Percentiles rank a stretch among this genome's conserved stretches.
phyloP scores from a whole-genome alignment of 768 basidiomycete species.

The Pulveroboletus sp. region DNA sequence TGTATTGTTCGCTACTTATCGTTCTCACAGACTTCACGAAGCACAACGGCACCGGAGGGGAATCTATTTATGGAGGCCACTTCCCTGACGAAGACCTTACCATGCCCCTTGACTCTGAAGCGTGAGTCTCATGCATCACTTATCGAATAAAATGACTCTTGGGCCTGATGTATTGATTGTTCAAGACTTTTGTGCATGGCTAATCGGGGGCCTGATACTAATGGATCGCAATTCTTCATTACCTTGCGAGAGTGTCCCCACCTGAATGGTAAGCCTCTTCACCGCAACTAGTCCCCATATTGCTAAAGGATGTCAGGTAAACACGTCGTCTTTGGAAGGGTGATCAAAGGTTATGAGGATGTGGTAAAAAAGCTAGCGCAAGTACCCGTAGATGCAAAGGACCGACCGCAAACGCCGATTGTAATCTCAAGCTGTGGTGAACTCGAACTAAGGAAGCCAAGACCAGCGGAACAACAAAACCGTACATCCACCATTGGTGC shows the following conservation, averaged over 20 bases:
- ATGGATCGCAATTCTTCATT: conserved; percentile 84
- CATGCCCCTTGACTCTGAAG: conserved; percentile 59
- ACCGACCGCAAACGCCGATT: conserved; percentile 65
- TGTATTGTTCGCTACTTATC: not conserved
- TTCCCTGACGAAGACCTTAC: conserved; percentile 77
- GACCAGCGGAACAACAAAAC: conserved; percentile 6
- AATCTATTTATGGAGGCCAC: conserved; percentile 71
- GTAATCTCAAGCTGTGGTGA: conserved; percentile 78
- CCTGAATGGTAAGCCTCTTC: conserved; percentile 50
- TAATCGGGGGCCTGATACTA: conserved; percentile 79
- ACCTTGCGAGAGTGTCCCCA: conserved; percentile 74
- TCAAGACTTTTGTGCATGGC: conserved; percentile 83
- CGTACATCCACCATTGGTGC: conserved; percentile 7
- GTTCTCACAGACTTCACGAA: conserved; percentile 64
- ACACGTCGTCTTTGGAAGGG: conserved; percentile 53
- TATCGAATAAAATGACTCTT: not conserved
- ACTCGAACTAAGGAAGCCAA: conserved; percentile 56
- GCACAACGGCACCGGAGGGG: conserved; percentile 74
- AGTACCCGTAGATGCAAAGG: conserved; percentile 68
- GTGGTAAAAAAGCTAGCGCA: conserved; percentile 56
- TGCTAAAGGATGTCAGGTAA: conserved; percentile 39
- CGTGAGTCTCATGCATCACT: conserved; percentile 32
- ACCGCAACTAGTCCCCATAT: not conserved
- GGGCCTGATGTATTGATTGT: not conserved
- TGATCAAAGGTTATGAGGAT: conserved; percentile 56